Conservation (phyloP, 2,329 filamentous ascomycete species). For the Sarocladium oryzae region DNA sequence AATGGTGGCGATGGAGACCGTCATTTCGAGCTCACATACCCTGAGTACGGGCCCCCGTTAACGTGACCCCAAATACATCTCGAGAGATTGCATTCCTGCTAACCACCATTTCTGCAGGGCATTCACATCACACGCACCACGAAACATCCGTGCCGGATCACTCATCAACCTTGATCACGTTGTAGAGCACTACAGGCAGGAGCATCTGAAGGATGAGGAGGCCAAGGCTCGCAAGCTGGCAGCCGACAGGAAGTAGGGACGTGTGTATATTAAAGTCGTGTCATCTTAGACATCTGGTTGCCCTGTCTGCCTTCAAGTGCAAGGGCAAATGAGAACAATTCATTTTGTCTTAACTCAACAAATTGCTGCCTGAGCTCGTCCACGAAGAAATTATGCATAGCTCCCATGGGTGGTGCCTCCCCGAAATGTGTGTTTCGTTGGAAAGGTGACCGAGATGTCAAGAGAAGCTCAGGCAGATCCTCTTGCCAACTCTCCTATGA, state of each 20-base stretch:
- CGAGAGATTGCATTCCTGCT: neutral
- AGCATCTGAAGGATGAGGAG: conserved; percentile 49
- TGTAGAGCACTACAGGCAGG: conserved; percentile 49
- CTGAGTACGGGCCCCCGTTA: conserved; percentile 40
- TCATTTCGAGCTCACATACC: conserved; percentile 47
- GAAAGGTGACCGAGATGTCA: no score
- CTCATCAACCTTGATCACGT: conserved; percentile 48
- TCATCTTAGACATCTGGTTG: neutral
- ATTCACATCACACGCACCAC: conserved; percentile 41
- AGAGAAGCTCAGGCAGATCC: no score
- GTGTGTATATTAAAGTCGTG: conserved; percentile 19
- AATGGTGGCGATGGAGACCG: conserved; percentile 33
- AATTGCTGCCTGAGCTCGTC: no score
- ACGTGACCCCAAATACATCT: no score
- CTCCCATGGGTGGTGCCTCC: no score
- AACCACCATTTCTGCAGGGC: conserved; percentile 29
- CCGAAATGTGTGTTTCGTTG: no score
- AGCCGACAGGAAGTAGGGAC: conserved; percentile 26
- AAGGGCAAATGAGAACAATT: neutral
- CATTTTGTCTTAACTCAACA: neutral
- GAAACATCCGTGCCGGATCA: conserved; percentile 50
- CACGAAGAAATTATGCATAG: no score
- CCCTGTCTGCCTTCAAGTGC: neutral
- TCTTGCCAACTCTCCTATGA: no score
- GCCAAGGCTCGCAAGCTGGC: conserved; percentile 45